These are phyloP conservation scores for Pichia paraexigua DNA, from an alignment of 805 yeast genomes.

Conservation along the genomic window DNA sequence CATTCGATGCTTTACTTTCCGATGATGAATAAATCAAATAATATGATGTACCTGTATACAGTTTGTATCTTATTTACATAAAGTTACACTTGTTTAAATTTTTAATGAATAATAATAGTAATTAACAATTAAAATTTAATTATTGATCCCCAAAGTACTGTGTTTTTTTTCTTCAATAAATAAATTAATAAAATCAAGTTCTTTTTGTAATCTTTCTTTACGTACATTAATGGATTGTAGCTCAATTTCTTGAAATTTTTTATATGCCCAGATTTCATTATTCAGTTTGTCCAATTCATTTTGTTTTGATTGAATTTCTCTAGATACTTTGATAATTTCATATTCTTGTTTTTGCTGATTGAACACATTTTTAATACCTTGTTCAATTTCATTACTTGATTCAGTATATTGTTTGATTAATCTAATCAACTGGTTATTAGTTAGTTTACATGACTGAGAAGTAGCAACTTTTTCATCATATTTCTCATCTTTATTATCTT, in stretches of 20 bases:
- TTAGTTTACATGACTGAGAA: background rate
- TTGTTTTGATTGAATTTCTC: background rate
- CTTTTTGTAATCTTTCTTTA: slow-evolving; percentile 6
- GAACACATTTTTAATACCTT: background rate
- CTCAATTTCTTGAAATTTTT: slow-evolving; percentile 3
- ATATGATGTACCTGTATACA: background rate
- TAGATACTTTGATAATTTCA: background rate
- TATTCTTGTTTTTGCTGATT: background rate
- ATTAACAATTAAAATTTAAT: background rate
- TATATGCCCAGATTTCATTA: slow-evolving; percentile 4
- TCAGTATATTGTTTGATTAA: slow-evolving; percentile 1
- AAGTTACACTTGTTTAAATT: background rate
- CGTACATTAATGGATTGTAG: background rate
- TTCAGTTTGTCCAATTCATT: background rate
- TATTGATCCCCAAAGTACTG: background rate
- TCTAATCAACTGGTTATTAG: background rate
- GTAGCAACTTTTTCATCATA: background rate
- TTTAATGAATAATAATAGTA: background rate
- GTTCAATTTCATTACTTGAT: background rate
- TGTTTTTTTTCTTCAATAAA: background rate
- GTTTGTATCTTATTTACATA: background rate
- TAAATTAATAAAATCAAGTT: slow-evolving; percentile 2
- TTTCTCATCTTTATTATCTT: background rate
- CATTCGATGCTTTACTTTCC: slow-evolving; percentile 68
- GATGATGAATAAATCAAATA: slow-evolving; percentile 39